A percentile compares a stretch with the other conserved stretches of the same genome.
Evolutionary conservation across 2,329 filamentous ascomycete genomes (phyloP).

Genomic region (Cladophialophora psammophila): DNA sequence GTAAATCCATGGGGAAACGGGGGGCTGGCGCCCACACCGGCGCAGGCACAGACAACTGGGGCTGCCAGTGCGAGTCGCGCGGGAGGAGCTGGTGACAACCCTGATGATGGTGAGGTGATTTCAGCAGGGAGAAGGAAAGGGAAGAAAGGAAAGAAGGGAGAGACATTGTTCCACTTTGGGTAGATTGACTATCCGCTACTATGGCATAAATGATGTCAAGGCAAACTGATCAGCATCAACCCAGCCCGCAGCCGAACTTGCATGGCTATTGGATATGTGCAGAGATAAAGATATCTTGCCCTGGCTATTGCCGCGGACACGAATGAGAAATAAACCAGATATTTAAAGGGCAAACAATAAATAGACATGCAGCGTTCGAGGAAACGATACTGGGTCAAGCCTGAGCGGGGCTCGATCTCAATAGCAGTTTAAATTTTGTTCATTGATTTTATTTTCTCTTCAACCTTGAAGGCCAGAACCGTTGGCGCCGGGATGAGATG

Average conservation of each 20-base stretch:
- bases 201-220: background rate
- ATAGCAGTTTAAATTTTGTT: background rate
- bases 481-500: too few species aligned
- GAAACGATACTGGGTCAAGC: background rate
- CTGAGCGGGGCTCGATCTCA: background rate
- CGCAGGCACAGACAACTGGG: constrained; percentile 32
- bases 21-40: constrained; percentile 36
- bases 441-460: too few species aligned
- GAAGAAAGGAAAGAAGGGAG: constrained; percentile 51
- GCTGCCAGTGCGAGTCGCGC: constrained; percentile 28
- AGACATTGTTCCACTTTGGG: constrained; percentile 52
- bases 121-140: constrained; percentile 40
- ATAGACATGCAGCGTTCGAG: background rate
- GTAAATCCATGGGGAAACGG: constrained; percentile 50
- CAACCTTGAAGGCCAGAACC: too few species aligned
- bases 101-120: constrained; percentile 38
- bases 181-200: constrained; percentile 27
- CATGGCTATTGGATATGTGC: background rate
- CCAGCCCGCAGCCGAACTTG: background rate
- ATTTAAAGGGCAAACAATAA: background rate
- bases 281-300: background rate
- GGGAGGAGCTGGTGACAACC: constrained; percentile 38
- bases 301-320: background rate
- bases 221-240: background rate
- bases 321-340: background rate